Percentiles rank a stretch among this genome's conserved stretches.
Evolutionary conservation across 768 basidiomycete species (phyloP).

Genomic region (Psilocybe cubensis): DNA sequence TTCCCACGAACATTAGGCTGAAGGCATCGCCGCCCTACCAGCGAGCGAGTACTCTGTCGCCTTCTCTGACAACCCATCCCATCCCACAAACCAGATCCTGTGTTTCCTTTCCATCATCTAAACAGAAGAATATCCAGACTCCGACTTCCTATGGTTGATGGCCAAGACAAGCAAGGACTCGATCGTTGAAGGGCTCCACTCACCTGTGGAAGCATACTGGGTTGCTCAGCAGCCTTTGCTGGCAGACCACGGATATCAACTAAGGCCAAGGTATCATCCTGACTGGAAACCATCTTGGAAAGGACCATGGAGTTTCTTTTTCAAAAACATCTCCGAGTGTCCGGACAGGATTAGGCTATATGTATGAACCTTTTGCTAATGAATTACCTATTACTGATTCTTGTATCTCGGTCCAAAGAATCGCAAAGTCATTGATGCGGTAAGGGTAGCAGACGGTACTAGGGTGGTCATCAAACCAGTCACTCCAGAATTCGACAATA

Average conservation of each 20-base stretch:
- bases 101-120: too few species aligned
- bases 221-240: conserved; percentile 9
- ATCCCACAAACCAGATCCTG: too few species aligned
- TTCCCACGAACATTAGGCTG: too few species aligned
- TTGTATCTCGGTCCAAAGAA: too few species aligned
- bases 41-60: too few species aligned
- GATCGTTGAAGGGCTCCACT: too few species aligned
- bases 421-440: conserved; percentile 6
- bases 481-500: not conserved
- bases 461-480: conserved; percentile 8
- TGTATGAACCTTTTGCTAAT: not conserved
- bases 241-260: conserved; percentile 12
- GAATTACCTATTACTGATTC: too few species aligned
- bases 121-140: too few species aligned
- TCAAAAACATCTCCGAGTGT: not conserved
- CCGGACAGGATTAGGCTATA: not conserved
- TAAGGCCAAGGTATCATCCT: conserved; percentile 20
- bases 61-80: too few species aligned
- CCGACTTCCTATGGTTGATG: too few species aligned
- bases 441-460: not conserved
- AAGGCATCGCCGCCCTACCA: too few species aligned
- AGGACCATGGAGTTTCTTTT: not conserved
- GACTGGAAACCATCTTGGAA: conserved; percentile 23
- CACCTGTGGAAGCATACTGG: conserved; percentile 1
- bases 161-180: too few species aligned